A percentile compares a stretch with the other conserved stretches of the same genome.
phyloP scores from a whole-genome alignment of 345 rosid species.

The Corchorus capsularis region DNA sequence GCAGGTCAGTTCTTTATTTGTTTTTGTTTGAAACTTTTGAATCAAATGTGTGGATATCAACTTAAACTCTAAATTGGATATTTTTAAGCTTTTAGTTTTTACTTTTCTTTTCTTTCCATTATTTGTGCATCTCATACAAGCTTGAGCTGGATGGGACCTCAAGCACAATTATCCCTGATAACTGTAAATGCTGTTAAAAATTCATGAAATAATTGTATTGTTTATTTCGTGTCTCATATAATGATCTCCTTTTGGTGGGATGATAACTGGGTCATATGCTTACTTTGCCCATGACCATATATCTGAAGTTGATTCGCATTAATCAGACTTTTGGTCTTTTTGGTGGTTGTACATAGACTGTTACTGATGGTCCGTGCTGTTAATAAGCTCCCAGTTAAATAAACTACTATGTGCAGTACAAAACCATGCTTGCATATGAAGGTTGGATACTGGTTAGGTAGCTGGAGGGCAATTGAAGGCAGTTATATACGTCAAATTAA shows the following conservation, averaged over 20 bases:
- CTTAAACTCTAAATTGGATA: background rate
- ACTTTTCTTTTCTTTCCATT: background rate
- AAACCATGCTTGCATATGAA: background rate
- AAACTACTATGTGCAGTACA: background rate
- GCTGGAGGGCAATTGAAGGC: background rate
- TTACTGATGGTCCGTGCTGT: background rate
- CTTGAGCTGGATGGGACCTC: conserved; percentile 9
- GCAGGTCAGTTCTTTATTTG: conserved; percentile 49
- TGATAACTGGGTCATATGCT: background rate
- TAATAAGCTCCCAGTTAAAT: background rate
- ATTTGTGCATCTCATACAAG: background rate
- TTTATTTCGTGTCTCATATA: background rate
- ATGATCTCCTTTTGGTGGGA: background rate
- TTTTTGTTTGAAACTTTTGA: conserved; percentile 8
- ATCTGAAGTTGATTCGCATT: background rate
- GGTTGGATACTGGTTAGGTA: background rate
- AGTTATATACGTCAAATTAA: background rate
- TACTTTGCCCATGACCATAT: background rate
- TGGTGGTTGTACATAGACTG: background rate
- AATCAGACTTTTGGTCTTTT: background rate
- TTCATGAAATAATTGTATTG: background rate
- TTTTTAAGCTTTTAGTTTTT: background rate
- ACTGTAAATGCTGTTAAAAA: background rate
- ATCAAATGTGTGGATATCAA: background rate
- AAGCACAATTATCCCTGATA: background rate